Evolutionary conservation across 257 asterid genomes (phyloP), one percentile per base, ranked within the genome.

Genomic region (Coffea eugenioides): DNA sequence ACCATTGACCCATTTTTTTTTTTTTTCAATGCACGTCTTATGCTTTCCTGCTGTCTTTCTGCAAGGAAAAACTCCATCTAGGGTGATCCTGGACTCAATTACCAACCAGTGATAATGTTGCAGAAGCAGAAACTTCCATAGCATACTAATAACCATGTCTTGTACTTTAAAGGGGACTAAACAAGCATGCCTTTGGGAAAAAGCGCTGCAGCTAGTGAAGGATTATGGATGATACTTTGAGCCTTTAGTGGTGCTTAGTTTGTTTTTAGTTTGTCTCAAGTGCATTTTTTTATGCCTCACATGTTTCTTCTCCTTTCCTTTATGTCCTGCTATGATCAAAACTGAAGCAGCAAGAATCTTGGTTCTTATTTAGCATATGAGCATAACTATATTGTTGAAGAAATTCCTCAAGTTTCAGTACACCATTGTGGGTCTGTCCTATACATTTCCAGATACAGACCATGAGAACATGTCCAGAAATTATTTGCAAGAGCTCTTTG

Each of bases 401-500:
- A 48, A 23, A 39, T 61, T 74, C 13, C 13, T 68, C 21, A 43
- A 56, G 62, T 62, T 70, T 74, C 13, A 6, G 73, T 34, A 69
- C 41, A 49, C 21, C n/a, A 72, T 16, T 12, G 23, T 10, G n/a
- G 5, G 4, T 46, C n/a, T 77, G 82, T 87, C 93, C 93, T 91
- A 80, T 80, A 84, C 88, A 61, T 15, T 71, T 56, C 73, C 78
- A 90, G 95, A 91, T 80, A 86, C 83, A 67, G 92, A 88, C 80
- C 84, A 86, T 43, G 98, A 88, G 78, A 92, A 88, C 76, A 71
- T 92, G 79, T 93, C 98, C 4, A 88, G 87, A 80, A 90, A 82
- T 82, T 92, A 90, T 84, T 93, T 95, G 66, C 99, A 92, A 79
- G 94, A 91, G 69, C 99, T 95, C 48, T 95, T 95, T 82, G 97